phyloP scores from a whole-genome alignment of 768 basidiomycete species.

The Phylloporus arenicola region DNA sequence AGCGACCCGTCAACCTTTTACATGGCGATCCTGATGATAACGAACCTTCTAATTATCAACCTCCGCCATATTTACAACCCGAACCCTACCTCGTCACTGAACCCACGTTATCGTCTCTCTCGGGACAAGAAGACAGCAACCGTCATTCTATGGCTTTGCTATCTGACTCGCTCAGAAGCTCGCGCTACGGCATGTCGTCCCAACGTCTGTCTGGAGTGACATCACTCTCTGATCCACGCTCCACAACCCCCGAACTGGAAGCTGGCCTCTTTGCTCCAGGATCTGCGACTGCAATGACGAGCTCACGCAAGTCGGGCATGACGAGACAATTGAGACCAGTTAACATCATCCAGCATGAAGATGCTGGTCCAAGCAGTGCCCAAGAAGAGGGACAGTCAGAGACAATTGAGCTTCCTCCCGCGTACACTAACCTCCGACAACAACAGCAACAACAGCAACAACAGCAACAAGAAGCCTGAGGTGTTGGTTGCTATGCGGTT shows the following conservation, averaged over 20 bases:
- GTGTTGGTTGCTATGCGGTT: neutral
- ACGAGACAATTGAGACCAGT: conserved; percentile 58
- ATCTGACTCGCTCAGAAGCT: conserved; percentile 14
- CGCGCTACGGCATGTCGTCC: conserved; percentile 24
- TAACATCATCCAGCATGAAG: conserved; percentile 82
- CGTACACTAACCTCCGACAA: conserved; percentile 59
- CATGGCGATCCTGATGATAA: conserved; percentile 51
- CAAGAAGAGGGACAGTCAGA: conserved; percentile 45
- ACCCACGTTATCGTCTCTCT: conserved; percentile 44
- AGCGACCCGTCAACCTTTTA: conserved; percentile 65
- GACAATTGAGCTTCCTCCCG: conserved; percentile 79
- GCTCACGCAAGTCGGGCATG: conserved; percentile 34
- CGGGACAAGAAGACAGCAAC: conserved; percentile 26
- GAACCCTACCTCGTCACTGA: conserved; percentile 72
- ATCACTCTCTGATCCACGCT: conserved; percentile 34
- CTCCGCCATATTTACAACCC: conserved; percentile 68
- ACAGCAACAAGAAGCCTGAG: neutral
- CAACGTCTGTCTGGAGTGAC: conserved; percentile 26
- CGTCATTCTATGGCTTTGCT: conserved; percentile 17
- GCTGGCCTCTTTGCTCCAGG: conserved; percentile 11
- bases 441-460: neutral
- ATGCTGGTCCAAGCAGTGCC: conserved; percentile 49
- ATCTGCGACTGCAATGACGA: conserved; percentile 18
- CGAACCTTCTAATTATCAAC: conserved; percentile 39
- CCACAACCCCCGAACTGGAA: conserved; percentile 42